These are phyloP conservation scores for Lentinus brumalis DNA, from an alignment of 768 basidiomycete species.

Conservation along the genomic window DNA sequence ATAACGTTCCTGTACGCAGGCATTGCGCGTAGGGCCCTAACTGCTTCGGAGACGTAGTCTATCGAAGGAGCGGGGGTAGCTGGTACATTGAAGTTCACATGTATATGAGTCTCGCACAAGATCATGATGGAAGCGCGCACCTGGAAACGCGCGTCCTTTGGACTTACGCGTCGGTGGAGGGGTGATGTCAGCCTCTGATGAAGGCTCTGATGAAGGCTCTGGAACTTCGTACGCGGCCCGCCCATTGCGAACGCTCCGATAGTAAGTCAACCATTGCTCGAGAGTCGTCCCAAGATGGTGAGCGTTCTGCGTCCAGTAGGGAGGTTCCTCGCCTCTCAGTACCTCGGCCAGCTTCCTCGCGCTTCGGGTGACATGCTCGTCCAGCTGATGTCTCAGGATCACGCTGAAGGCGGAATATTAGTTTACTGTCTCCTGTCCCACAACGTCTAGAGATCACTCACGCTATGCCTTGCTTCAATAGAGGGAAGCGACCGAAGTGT, in stretches of 20 bases:
- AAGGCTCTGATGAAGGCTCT: too few relatives aligned
- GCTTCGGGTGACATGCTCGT: conserved; percentile 2
- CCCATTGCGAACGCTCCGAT: conserved; percentile 35
- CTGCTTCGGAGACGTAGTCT: too few relatives aligned
- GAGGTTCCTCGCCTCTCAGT: conserved; percentile 33
- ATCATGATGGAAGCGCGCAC: too few relatives aligned
- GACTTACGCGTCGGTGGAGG: too few relatives aligned
- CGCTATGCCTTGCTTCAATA: conserved; percentile 39
- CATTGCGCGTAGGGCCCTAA: too few relatives aligned
- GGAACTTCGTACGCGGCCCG: too few relatives aligned
- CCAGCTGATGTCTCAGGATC: too few relatives aligned
- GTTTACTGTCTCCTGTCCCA: background rate
- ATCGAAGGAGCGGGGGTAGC: too few relatives aligned
- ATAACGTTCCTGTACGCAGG: conserved; percentile 33
- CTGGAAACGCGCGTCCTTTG: too few relatives aligned
- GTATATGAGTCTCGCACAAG: too few relatives aligned
- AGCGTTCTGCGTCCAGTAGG: conserved; percentile 39
- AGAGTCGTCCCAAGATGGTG: conserved; percentile 23
- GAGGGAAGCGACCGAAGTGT: conserved; percentile 44
- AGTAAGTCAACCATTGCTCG: conserved; percentile 23
- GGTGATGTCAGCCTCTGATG: too few relatives aligned
- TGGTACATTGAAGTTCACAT: too few relatives aligned
- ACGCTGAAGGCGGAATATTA: background rate
- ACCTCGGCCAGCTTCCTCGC: background rate
- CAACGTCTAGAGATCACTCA: conserved; percentile 31